phyloP scores from a whole-genome alignment of 169 alveolate genomes.

The Plasmodium berghei region DNA sequence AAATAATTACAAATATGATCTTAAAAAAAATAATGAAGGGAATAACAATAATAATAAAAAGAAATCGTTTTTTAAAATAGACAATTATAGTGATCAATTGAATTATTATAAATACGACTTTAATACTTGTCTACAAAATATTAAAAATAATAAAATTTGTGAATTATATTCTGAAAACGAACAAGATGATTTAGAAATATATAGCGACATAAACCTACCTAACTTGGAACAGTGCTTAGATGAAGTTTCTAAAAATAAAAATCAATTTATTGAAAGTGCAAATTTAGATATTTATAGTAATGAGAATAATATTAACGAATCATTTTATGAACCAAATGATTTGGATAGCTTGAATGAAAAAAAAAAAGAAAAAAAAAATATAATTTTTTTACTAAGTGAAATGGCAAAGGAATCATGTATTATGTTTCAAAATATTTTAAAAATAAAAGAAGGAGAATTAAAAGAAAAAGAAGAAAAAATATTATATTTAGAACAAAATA shows the following conservation, averaged over 20 bases:
- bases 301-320: no score
- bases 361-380: background rate
- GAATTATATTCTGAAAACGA: conserved; percentile 8
- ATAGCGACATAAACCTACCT: no score
- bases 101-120: conserved; percentile 32
- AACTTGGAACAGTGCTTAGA: no score
- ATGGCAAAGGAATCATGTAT: conserved; percentile 57
- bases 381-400: background rate
- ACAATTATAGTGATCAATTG: background rate
- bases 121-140: conserved; percentile 5
- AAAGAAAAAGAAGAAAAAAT: conserved; percentile 25
- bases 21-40: background rate
- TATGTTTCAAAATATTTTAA: conserved; percentile 26
- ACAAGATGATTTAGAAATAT: background rate
- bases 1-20: no score
- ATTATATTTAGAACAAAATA: conserved; percentile 6
- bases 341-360: no score
- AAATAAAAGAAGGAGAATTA: conserved; percentile 32
- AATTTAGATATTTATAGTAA: no score
- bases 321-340: no score
- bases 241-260: no score
- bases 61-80: background rate
- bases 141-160: background rate
- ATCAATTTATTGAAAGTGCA: no score
- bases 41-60: background rate